Evolutionary conservation across 768 basidiomycete species (phyloP).

Genomic region (Hygrocybe coccinea): DNA sequence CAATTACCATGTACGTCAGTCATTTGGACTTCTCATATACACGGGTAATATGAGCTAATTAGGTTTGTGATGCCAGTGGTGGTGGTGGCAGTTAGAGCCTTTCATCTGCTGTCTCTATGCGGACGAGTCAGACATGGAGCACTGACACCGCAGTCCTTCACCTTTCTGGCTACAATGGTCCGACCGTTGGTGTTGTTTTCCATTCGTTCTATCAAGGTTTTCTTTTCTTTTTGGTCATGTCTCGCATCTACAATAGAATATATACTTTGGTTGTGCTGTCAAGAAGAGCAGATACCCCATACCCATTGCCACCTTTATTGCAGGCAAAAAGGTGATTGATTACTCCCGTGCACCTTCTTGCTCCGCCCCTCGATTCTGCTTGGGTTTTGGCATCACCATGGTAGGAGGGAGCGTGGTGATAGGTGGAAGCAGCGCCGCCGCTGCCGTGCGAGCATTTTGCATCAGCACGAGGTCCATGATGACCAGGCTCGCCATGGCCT

Average conservation of each 20-base stretch:
- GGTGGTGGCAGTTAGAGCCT: constrained; percentile 74
- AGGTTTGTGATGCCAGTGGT: constrained; percentile 55
- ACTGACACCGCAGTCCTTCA: constrained; percentile 10
- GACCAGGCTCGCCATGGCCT: constrained; percentile 94
- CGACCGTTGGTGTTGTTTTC: neutral
- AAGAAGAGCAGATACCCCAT: too few relatives aligned
- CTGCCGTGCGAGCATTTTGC: constrained; percentile 77
- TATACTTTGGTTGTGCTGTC: constrained; percentile 3
- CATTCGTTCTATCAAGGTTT: neutral
- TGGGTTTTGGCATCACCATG: constrained; percentile 66
- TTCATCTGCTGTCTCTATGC: constrained; percentile 59
- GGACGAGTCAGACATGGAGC: constrained; percentile 49
- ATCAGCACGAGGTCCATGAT: constrained; percentile 91
- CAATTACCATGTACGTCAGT: constrained; percentile 57
- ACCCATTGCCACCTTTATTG: too few relatives aligned
- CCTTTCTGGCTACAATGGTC: too few relatives aligned
- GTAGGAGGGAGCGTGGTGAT: constrained; percentile 87
- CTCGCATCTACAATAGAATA: neutral
- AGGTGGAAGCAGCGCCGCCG: constrained; percentile 74
- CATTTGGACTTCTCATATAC: neutral
- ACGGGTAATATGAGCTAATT: neutral
- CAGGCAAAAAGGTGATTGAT: neutral
- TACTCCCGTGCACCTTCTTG: neutral
- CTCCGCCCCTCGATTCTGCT: neutral
- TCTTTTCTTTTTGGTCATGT: too few relatives aligned